Evolutionary conservation across 2,329 filamentous ascomycete species (phyloP), one percentile per base, ranked within the genome.

Genomic region (Ophiobolus disseminans): DNA sequence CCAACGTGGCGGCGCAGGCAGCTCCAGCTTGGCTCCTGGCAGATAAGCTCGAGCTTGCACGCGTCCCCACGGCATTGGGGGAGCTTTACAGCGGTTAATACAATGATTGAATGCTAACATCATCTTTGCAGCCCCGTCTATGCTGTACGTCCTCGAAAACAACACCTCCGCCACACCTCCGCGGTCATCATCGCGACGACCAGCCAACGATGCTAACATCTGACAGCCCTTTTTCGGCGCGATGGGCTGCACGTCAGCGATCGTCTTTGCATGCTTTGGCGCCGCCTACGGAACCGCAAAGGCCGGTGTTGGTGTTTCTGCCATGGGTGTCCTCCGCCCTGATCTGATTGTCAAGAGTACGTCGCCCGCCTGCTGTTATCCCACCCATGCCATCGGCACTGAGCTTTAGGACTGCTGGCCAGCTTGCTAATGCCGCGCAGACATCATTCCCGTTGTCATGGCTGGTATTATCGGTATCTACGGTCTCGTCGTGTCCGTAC

Each of bases 401-500:
- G 11, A 13, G 9, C 5, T 9, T 16, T 1, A 2, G 4, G 5
- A 11, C 13, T 5, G 16, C n/a, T 13, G 7, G n/a, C n/a, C 3
- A 3, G n/a, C n/a, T 14, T 13, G 36, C 53, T 70, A 46, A 65
- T 42, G 26, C 23, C 10, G 50, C 46, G 8, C 63, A 97, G 93
- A 97, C 85, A 97, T 97, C 77, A 93, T 97, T 61, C 94, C 94
- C 75, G 94, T 97, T 79, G 96, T 99, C 87, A 99, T 99, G 94
- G 94, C 94, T 83, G 94, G 94, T 97, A 99, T 99, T 79, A 97
- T 99, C 80, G 94, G 91, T 89, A 97, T 99, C 78, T 99, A 81
- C 75, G 78, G 78, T 62, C 74, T 81, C 45, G 78, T 81, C 69
- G 78, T 81, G 42, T 80, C 78, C 35, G 78, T 81, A 66, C 66